Base-by-base conservation (phyloP, 1,139 yeast species). In the Nakaseomyces nivariensis region DNA sequence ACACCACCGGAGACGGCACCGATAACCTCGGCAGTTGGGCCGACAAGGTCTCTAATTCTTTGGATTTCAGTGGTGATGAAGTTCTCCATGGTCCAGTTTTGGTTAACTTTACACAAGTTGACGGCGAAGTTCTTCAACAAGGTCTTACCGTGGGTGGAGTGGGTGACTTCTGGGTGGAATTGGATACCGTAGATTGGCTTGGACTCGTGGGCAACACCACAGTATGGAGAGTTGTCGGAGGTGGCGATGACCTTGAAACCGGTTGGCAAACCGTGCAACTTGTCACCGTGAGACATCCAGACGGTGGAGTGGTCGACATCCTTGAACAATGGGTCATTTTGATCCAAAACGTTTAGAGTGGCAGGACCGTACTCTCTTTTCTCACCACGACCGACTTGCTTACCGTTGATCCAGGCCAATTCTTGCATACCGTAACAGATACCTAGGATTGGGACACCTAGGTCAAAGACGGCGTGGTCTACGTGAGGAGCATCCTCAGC, bases 1-100 rank as follows among this genome's bases (percentile, higher is more conserved):
- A 94, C 98, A 75, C 99, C 98, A 66, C 99, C 99, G 54, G 97
- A 87, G 61, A 92, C 98, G 51, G 99, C 99, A 73, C 99, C 99
- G 67, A 92, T 92, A 57, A 94, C 99, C 73, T 92, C 97, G 52
- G 96, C 98, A 54, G 90, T 84, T 58, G 96, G 97, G 52, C 99
- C 99, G 58, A 92, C 97, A 61, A 90, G 76, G 54, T 79, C 76
- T 71, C 87, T 80, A 61, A 92, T 94, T 72, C 98, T 82, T 59
- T 87, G 82, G 62, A 92, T 89, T 75, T 94, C 98, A 55, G 96
- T 88, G 63, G 88, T 96, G 64, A 94, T 85, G 71, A 92, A 92
- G 76, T 92, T 94, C 73, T 85, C 88, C 98, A 92, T 92, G 56
- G 92, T 85, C 99, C 99, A 92, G 77, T 85, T 87, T 71, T 86